phyloP scores from a whole-genome alignment of 129 eudicot species.

The Smallanthus sonchifolius region DNA sequence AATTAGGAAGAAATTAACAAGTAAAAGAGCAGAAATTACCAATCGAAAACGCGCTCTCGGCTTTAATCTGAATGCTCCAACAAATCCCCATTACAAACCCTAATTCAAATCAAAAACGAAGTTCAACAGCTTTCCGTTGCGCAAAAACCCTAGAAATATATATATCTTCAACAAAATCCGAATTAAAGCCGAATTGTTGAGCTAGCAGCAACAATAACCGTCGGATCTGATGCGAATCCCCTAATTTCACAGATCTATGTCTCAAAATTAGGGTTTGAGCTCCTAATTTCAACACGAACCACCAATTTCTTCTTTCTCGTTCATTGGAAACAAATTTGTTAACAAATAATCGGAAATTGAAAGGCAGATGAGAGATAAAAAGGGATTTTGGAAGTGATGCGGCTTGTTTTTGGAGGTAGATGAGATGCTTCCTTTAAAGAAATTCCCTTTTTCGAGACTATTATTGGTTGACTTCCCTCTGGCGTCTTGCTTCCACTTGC shows the following conservation, averaged over 20 bases:
- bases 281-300: background rate
- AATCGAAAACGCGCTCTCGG: conserved; percentile 47
- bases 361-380: background rate
- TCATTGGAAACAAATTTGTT: background rate
- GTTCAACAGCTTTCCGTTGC: background rate
- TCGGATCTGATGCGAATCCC: conserved; percentile 29
- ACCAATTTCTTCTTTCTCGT: background rate
- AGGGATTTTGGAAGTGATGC: background rate
- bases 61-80: conserved; percentile 65
- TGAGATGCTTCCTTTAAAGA: conserved; percentile 22
- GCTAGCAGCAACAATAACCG: conserved; percentile 21
- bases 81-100: conserved; percentile 68
- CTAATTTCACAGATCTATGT: conserved; percentile 1
- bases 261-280: conserved; percentile 18
- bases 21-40: conserved; percentile 23
- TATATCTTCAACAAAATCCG: conserved; percentile 26
- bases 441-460: conserved; percentile 7
- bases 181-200: conserved; percentile 7
- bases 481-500: background rate
- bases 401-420: conserved; percentile 7
- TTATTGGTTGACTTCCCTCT: conserved; percentile 30
- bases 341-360: background rate
- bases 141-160: conserved; percentile 7
- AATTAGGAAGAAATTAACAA: conserved; percentile 9
- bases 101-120: conserved; percentile 6